Base-by-base conservation (phyloP, 257 asterid genomes). In the Echium plantagineum region DNA sequence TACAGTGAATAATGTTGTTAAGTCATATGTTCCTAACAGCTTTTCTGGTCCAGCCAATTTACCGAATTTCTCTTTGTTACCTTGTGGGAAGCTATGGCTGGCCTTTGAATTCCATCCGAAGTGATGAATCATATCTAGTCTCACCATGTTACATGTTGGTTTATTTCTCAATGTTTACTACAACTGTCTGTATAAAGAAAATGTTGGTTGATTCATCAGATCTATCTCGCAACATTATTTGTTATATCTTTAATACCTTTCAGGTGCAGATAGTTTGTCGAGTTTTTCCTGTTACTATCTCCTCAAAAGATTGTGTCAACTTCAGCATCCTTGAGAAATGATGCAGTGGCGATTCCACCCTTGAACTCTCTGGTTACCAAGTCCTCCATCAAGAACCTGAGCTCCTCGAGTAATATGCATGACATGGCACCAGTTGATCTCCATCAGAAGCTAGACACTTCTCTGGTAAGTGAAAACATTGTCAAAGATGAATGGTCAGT, bases 401-500 rank as follows among this genome's bases (percentile, higher is more conserved):
- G 76, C 80, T 73, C 87, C 53, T 76, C 90, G 0, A 77, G 70
- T 48, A 79, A 70, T 55, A 62, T 69, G 32, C 63, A 67, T 18
- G 31, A 66, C 21, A 47, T 69, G 24, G 48, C 59, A 10, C 57
- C 72, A 1, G 77, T 67, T 22, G 70, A 72, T 53, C 59, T 73
- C 61, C 80, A 80, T 63, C 77, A 78, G 59, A 78, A 78, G 47
- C 12, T 64, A 42, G 78, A 76, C 19, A 20, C 61, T 59, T 66
- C 83, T 12, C 58, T 60, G 55, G 68, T 63, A 75, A 63, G 62
- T 28, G 67, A 77, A 32, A 76, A 83, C 71, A 65, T 74, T 52
- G 69, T 90, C 32, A 85, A 79, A 78, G 98, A 84, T 21, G 97
- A 88, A 69, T 88, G 94, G 94, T 88, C 98, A 0, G 90, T 88